Evolutionary conservation across 257 asterid species (phyloP), one percentile per base, ranked within the genome.

Genomic region (Solanum habrochaites): DNA sequence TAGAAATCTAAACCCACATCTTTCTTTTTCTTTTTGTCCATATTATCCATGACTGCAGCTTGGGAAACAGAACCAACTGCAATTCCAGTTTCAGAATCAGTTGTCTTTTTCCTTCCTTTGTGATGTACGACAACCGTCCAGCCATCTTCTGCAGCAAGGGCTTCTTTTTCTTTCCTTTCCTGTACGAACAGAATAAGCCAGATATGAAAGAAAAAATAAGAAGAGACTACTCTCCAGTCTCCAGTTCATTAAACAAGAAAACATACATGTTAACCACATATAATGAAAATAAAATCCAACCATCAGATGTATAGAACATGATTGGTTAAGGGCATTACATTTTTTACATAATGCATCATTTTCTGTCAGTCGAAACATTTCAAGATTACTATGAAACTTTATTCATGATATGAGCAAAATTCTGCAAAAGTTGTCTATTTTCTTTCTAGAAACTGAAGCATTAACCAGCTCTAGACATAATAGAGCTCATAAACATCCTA

Each of bases 81-180:
- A 56, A 91, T 86, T 90, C 99, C 99, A 90, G 93, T 92, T 88
- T 95, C 99, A 71, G 93, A 90, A 25, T 96, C 99, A 18, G 96
- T 92, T 1, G 98, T 96, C 95, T 95, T 97, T 88, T 97, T 96
- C 92, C 99, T 91, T 69, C 99, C 98, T 90, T 92, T 97, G 15
- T 97, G 98, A 80, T 96, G 99, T 84, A 92, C 94, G 43, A 96
- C 99, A 83, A 97, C 98, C 3, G 98, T 93, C 98, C 98, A 97
- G 85, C 99, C 99, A 88, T 94, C 99, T 86, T 94, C 99, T 60
- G 95, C 98, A 86, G 94, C 95, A 87, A 88, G 93, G 85, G 96
- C 93, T 92, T 94, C 98, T 87, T 90, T 92, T 90, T 92, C 97
- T 75, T 86, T 87, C 91, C 89, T 96, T 89, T 94, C 98, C 99